These are phyloP conservation scores for Penicillium crustosum DNA, from an alignment of 2,329 filamentous ascomycete genomes.

Conservation along the genomic window DNA sequence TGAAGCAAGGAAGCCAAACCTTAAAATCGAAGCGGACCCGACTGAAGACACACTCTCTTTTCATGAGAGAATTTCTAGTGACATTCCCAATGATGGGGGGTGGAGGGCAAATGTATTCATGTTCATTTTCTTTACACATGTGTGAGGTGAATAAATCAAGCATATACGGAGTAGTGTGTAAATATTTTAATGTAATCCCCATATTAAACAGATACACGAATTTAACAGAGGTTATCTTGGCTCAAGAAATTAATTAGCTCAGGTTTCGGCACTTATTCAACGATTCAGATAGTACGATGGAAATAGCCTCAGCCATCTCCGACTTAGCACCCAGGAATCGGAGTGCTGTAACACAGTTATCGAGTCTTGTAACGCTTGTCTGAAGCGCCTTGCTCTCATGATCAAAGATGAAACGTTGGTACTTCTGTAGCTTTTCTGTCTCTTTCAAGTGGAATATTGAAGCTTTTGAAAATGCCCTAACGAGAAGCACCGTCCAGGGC, in stretches of 20 bases:
- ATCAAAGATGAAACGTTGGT: not conserved
- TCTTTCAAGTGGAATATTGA: not conserved
- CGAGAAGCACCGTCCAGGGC: not conserved
- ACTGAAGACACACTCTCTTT: not conserved
- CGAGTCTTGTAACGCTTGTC: not conserved
- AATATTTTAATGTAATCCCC: too few relatives aligned
- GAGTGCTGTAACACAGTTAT: not conserved
- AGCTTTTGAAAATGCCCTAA: not conserved
- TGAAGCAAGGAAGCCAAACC: not conserved
- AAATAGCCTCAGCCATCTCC: not conserved
- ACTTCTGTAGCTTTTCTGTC: not conserved
- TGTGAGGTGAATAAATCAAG: too few relatives aligned
- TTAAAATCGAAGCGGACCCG: not conserved
- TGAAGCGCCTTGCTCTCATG: not conserved
- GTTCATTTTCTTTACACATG: too few relatives aligned
- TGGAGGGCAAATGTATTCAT: too few relatives aligned
- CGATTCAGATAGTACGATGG: not conserved
- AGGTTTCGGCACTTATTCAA: not conserved
- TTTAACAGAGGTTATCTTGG: too few relatives aligned
- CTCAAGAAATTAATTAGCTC: not conserved
- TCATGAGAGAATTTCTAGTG: too few relatives aligned
- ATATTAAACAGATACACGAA: too few relatives aligned
- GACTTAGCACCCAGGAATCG: not conserved
- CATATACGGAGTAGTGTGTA: too few relatives aligned
- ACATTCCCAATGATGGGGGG: too few relatives aligned